Base-by-base conservation (phyloP, 345 rosid species). In the Balakata baccata region DNA sequence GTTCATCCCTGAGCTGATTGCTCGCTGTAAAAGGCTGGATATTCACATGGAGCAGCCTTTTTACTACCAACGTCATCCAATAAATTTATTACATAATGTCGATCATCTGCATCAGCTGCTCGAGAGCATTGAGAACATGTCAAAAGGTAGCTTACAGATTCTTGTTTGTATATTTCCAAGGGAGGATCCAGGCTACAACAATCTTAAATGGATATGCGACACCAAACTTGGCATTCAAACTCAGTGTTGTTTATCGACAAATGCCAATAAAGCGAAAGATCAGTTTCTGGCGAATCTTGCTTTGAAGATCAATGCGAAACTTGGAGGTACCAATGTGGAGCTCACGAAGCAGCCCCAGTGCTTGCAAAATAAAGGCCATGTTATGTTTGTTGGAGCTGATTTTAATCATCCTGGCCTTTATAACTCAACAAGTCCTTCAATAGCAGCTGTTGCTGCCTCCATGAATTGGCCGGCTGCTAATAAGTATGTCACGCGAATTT, bases 251-350 rank as follows among this genome's bases (percentile, higher is more conserved):
- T 83, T 94, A 79, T 82, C 92, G 0, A 9, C 0, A 13, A 49
- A 70, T 49, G 91, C 90, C 9, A 76, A 64, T 51, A 84, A 1
- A 52, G 77, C 78, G 8, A 76, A 74, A 11, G 94, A 89, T 68
- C 96, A 90, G 70, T 89, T 87, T 79, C 90, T 83, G 4, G 86
- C 93, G n/a, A 87, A 91, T 76, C 85, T 93, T 25, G 94, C 89
- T 4, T 85, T 91, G 53, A 90, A 92, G 89, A 91, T 94, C 76
- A 94, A 94, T 64, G 98, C 97, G 0, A 94, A 94, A 82, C 90
- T 94, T 17, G 98, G 96, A 51, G 97, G 98, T 70, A 94, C 92
- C 86, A 94, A 92, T 16, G 86, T 82, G 0, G 98, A 91, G 86
- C 89, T 94, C 68, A 53, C 68, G 34, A 87, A 86, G 66, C 69